These are phyloP conservation scores for Hypoxylon lenormandii DNA, from an alignment of 495 filamentous ascomycete genomes.

Conservation along the genomic window DNA sequence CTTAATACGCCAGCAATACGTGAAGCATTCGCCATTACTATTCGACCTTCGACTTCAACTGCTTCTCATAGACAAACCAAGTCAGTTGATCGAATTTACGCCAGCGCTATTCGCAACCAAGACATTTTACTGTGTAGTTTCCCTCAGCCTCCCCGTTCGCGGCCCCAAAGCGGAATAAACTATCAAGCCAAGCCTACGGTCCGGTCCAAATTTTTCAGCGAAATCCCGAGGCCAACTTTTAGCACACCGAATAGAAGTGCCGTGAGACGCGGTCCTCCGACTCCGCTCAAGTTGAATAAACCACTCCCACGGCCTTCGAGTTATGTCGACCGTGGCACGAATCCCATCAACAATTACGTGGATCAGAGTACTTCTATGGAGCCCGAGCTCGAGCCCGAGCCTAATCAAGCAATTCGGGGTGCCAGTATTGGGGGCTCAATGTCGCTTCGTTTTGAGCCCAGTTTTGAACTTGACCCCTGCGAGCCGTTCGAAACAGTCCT, in stretches of 20 bases:
- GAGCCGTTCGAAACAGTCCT: conserved; percentile 51
- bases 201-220: conserved; percentile 33
- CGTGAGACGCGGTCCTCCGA: conserved; percentile 31
- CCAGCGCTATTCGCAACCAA: conserved; percentile 42
- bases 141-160: conserved; percentile 29
- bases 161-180: conserved; percentile 1
- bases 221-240: conserved; percentile 39
- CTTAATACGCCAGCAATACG: conserved; percentile 43
- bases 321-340: conserved; percentile 34
- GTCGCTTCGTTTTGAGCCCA: conserved; percentile 18
- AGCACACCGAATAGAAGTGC: conserved; percentile 34
- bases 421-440: conserved; percentile 2
- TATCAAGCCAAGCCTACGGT: conserved; percentile 5
- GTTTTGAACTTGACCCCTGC: conserved; percentile 15
- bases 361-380: conserved; percentile 28
- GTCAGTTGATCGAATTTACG: conserved; percentile 47
- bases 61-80: conserved; percentile 29
- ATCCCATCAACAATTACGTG: conserved; percentile 27
- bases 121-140: conserved; percentile 44
- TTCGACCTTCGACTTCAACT: conserved; percentile 30
- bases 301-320: conserved; percentile 15
- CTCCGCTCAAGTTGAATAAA: conserved; percentile 32
- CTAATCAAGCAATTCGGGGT: not conserved
- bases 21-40: conserved; percentile 41
- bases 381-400: conserved; percentile 14